phyloP scores from a whole-genome alignment of 179 eudicot species.

The Beta lomatogona region DNA sequence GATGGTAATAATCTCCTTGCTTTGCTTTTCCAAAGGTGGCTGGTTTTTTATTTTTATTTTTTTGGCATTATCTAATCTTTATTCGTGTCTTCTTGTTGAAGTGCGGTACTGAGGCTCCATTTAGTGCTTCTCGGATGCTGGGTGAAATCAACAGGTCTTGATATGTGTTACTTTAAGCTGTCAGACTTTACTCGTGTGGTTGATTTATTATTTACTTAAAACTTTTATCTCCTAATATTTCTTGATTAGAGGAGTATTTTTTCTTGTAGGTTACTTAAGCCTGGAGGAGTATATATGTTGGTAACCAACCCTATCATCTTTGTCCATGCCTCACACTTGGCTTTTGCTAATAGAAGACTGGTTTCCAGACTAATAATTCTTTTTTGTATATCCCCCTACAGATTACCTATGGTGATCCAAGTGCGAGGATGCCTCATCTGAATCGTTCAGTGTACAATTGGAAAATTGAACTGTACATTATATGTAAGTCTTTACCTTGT shows the following conservation, averaged over 20 bases:
- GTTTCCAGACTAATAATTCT: neutral
- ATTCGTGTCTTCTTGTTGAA: constrained; percentile 33
- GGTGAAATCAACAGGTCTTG: constrained; percentile 92
- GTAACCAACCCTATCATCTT: constrained; percentile 43
- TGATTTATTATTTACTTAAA: neutral
- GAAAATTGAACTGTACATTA: constrained; percentile 32
- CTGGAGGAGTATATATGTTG: constrained; percentile 89
- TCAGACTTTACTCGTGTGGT: neutral
- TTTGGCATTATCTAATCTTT: constrained; percentile 12
- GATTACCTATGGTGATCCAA: constrained; percentile 96
- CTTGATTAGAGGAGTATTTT: constrained; percentile 26
- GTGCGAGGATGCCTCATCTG: constrained; percentile 68
- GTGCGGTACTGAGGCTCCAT: constrained; percentile 88
- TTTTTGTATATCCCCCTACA: constrained; percentile 33
- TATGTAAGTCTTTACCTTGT: constrained; percentile 55
- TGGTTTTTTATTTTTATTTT: neutral
- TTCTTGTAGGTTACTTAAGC: constrained; percentile 82
- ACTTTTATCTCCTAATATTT: constrained; percentile 10
- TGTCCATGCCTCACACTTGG: constrained; percentile 8
- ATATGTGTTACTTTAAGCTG: constrained; percentile 24
- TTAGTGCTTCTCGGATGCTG: constrained; percentile 78
- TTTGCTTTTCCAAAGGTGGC: neutral
- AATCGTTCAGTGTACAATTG: constrained; percentile 61
- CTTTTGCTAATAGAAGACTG: neutral
- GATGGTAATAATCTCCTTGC: constrained; percentile 61